These are phyloP conservation scores for Amanita molliuscula DNA, from an alignment of 768 basidiomycete genomes.

Conservation along the genomic window DNA sequence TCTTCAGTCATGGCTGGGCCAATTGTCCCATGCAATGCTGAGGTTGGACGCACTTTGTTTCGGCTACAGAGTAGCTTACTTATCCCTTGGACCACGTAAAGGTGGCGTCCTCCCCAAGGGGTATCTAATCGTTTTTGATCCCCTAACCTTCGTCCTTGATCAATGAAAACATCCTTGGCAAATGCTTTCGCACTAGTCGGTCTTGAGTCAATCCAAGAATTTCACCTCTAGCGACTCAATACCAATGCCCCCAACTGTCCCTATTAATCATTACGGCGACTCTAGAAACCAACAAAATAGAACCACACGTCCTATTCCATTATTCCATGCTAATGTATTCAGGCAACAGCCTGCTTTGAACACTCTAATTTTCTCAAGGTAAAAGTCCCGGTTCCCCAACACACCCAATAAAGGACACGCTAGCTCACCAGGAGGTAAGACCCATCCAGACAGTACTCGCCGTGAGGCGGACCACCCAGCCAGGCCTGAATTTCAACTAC, in stretches of 20 bases:
- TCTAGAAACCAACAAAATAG: conserved; percentile 80
- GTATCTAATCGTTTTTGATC: conserved; percentile 82
- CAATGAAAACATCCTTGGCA: conserved; percentile 81
- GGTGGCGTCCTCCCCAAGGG: no score
- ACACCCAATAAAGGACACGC: conserved; percentile 59
- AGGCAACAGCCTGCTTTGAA: conserved; percentile 70
- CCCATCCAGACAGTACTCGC: conserved; percentile 57
- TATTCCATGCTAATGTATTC: conserved; percentile 81
- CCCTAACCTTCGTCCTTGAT: conserved; percentile 81
- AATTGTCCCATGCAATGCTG: no score
- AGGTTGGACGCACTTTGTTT: no score
- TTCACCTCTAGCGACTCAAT: conserved; percentile 78
- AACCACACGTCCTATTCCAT: conserved; percentile 74
- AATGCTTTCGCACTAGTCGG: conserved; percentile 76
- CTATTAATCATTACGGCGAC: conserved; percentile 31
- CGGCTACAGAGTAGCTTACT: no score
- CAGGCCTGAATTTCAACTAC: conserved; percentile 37
- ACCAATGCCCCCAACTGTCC: conserved; percentile 76
- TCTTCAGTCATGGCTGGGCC: no score
- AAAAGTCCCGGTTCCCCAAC: conserved; percentile 67
- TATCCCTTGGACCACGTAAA: no score
- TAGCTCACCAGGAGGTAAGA: conserved; percentile 65
- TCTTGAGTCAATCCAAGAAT: conserved; percentile 80
- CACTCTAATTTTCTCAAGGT: conserved; percentile 81
- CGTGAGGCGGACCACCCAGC: conserved; percentile 47